Evolutionary conservation across 257 asterid genomes (phyloP), one percentile per base, ranked within the genome.

Genomic region (Thymus quinquecostatus): DNA sequence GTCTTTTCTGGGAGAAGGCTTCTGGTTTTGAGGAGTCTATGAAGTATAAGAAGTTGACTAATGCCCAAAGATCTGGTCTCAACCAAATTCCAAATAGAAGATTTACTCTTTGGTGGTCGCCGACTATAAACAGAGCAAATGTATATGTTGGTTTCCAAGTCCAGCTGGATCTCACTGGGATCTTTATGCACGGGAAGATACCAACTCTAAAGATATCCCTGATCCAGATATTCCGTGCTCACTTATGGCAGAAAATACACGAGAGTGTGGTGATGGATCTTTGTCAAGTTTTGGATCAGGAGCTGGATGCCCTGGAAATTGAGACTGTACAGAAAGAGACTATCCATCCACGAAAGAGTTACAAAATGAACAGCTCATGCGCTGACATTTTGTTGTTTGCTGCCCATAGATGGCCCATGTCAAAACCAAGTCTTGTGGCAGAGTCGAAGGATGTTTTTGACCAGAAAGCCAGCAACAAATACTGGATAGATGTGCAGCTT

Each of bases 231-330:
- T 95, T 95, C 95, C 97, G 99, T 73, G 99, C 99, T 1, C 99
- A 95, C 82, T 89, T 95, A 88, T 92, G 99, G 99, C 99, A 92
- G 86, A 95, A 95, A 83, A 83, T 95, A 66, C 99, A 95, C 49
- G 99, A 95, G 87, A 95, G 98, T 81, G 99, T 95, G 68, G 99
- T 95, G 68, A 95, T 95, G 99, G 99, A 95, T 81, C 97, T 95
- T 66, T 95, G 99, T 90, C 99, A 95, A 87, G 99, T 92, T 82
- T 79, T 95, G 80, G 99, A 95, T 86, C 99, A 92, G 70, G 99
- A 92, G 81, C 81, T 95, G 77, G 99, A 95, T 76, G 99, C 98
- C 0, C 76, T 95, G 83, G 98, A 95, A 78, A 95, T 95, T 67
- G 99, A 95, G 84, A 95, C 99, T 71, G 99, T 95, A 62, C 99